Base-by-base conservation (phyloP, 306 rosid genomes). In the Pueraria montana region DNA sequence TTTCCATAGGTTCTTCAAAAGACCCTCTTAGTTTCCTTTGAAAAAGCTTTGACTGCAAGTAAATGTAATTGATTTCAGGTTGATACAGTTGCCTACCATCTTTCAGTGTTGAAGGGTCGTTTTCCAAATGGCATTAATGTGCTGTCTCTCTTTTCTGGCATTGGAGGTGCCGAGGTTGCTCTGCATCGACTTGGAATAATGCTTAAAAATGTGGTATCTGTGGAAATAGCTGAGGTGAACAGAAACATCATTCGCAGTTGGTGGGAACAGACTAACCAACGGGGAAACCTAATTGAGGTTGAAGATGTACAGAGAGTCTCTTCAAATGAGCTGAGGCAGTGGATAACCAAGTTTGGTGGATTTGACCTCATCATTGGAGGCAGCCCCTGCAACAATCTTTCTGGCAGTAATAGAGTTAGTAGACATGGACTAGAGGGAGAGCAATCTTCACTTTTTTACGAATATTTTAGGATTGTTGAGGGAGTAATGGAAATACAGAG, bases 241-340 rank as follows among this genome's bases (percentile, higher is more conserved):
- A 87, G 94, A 58, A 89, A 86, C 50, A 88, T 91, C 1, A 74
- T 93, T 9, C 86, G 90, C 34, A 50, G 96, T 76, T 93, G 97
- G 97, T 91, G 97, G 97, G 97, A 93, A 76, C 97, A 91, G 76
- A 93, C 96, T 0, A 85, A 80, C 82, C 97, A 91, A 80, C 86
- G 8, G 74, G 94, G 97, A 23, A 90, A 86, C 27, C 73, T 93
- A 82, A 59, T 83, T 23, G 92, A 91, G 80, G 79, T 91, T 27
- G 89, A 61, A 0, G 96, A 91, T 26, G 90, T 93, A 45, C 91
- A 85, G 23, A 70, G 77, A 75, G 76, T 93, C 27, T 82, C 87
- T 38, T 78, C 72, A 0, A 87, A 89, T 42, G 78, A 84, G 64
- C 66, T 91, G 77, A 87, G 76, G 72, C 11, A 69, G 17, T 78